phyloP scores from a whole-genome alignment of 1,284 basidiomycete genomes.

The Malassezia psittaci region DNA sequence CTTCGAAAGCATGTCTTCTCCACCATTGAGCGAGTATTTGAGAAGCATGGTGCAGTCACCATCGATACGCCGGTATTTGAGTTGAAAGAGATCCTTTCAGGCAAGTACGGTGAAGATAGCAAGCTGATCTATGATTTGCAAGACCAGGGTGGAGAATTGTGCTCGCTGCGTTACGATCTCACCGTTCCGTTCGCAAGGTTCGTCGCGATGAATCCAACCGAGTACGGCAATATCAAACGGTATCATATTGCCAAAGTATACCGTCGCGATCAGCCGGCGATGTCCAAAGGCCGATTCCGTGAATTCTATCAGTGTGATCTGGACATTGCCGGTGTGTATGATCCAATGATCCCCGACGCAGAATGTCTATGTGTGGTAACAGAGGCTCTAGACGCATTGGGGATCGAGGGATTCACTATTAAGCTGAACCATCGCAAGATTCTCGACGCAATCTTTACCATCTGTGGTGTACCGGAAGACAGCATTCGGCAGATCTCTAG shows the following conservation, averaged over 20 bases:
- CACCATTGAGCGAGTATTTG: constrained; percentile 78
- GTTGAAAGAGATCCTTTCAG: constrained; percentile 84
- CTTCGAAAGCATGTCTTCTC: constrained; percentile 81
- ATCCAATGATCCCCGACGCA: constrained; percentile 93
- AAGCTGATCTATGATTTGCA: constrained; percentile 97
- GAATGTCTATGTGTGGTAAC: constrained; percentile 76
- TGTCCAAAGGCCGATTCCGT: constrained; percentile 95
- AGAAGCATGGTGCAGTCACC: constrained; percentile 76
- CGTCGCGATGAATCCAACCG: constrained; percentile 81
- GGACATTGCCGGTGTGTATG: constrained; percentile 77
- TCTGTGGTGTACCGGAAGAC: constrained; percentile 83
- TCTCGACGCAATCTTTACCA: constrained; percentile 89
- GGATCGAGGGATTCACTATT: constrained; percentile 77
- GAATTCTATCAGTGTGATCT: constrained; percentile 99
- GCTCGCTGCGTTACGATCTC: constrained; percentile 87
- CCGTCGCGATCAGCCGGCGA: constrained; percentile 87
- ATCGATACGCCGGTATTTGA: constrained; percentile 98
- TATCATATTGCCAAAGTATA: constrained; percentile 99
- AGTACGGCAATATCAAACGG: constrained; percentile 62
- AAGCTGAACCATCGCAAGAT: constrained; percentile 94
- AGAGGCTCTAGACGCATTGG: constrained; percentile 69
- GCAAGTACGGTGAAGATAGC: constrained; percentile 75
- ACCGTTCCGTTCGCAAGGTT: constrained; percentile 89
- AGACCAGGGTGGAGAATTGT: constrained; percentile 97
- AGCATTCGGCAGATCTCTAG: constrained; percentile 92